Conservation (phyloP, 2,329 filamentous ascomycete species). For the Colletotrichum lentis region DNA sequence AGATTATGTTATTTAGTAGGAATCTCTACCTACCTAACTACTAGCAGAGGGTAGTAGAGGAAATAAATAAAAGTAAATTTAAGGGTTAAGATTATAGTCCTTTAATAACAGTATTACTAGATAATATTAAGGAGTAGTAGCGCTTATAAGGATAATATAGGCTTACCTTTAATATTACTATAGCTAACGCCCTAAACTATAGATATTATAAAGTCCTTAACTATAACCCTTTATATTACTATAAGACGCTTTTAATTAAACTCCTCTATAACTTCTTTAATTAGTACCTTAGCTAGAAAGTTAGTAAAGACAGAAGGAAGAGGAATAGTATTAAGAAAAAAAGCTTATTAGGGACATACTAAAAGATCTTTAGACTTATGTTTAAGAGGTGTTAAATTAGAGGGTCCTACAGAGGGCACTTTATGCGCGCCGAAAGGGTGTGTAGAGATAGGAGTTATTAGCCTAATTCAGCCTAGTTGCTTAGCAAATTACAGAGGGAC, state of each 20-base stretch:
- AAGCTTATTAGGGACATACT: background rate
- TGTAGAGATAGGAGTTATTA: too few relatives aligned
- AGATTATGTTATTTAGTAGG: slow-evolving; percentile 35
- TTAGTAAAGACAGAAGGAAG: slow-evolving; percentile 4
- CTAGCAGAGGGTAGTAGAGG: slow-evolving; percentile 19
- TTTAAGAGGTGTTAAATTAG: too few relatives aligned
- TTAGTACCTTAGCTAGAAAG: slow-evolving; percentile 1
- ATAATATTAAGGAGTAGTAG: background rate
- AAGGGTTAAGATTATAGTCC: slow-evolving; percentile 1
- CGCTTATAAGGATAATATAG: background rate
- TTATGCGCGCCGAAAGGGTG: too few relatives aligned
- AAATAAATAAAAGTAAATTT: background rate
- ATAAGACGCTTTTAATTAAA: background rate
- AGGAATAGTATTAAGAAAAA: slow-evolving; percentile 1
- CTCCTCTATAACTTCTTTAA: slow-evolving; percentile 1
- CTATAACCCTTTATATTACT: background rate
- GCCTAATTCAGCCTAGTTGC: too few relatives aligned
- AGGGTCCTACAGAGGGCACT: too few relatives aligned
- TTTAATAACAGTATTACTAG: background rate
- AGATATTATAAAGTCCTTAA: background rate
- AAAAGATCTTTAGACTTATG: slow-evolving; percentile 1
- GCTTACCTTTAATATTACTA: background rate
- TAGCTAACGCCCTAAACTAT: slow-evolving; percentile 1
- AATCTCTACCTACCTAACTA: slow-evolving; percentile 39
- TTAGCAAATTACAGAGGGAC: too few relatives aligned